Conservation (phyloP, 2,329 filamentous ascomycete genomes). For the Seiridium unicorne region DNA sequence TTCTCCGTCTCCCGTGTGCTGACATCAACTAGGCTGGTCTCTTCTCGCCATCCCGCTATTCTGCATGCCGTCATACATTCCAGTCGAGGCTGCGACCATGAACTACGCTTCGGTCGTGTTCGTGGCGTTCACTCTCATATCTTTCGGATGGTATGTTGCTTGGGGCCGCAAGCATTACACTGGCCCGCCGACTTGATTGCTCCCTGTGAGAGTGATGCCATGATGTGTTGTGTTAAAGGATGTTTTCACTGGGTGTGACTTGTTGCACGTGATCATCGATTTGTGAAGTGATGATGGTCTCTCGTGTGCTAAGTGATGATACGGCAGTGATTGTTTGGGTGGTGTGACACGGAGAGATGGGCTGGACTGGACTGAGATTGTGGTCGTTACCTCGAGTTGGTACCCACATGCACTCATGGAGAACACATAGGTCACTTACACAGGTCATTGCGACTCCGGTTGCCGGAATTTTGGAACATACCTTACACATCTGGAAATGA, state of each 20-base stretch:
- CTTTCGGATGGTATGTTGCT: conserved; percentile 64
- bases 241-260: background rate
- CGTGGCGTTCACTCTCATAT: conserved; percentile 60
- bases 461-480: background rate
- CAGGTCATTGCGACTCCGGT: background rate
- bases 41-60: conserved; percentile 69
- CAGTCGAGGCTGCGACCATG: conserved; percentile 52
- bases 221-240: background rate
- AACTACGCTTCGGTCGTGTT: conserved; percentile 79
- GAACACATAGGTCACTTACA: background rate
- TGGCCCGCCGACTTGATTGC: conserved; percentile 30
- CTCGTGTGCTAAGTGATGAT: background rate
- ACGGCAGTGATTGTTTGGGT: background rate
- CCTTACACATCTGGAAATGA: background rate
- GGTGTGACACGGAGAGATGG: background rate
- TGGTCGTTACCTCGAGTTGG: conserved; percentile 4
- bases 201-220: background rate
- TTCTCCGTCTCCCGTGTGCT: conserved; percentile 18
- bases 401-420: background rate
- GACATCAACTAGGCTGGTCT: conserved; percentile 56
- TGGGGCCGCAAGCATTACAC: conserved; percentile 71
- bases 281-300: conserved; percentile 2
- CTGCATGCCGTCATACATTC: conserved; percentile 68
- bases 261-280: background rate
- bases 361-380: background rate